A percentile compares a stretch with the other conserved stretches of the same genome.
Evolutionary conservation across 306 rosid species (phyloP).

Genomic region (Cucurbita moschata): DNA sequence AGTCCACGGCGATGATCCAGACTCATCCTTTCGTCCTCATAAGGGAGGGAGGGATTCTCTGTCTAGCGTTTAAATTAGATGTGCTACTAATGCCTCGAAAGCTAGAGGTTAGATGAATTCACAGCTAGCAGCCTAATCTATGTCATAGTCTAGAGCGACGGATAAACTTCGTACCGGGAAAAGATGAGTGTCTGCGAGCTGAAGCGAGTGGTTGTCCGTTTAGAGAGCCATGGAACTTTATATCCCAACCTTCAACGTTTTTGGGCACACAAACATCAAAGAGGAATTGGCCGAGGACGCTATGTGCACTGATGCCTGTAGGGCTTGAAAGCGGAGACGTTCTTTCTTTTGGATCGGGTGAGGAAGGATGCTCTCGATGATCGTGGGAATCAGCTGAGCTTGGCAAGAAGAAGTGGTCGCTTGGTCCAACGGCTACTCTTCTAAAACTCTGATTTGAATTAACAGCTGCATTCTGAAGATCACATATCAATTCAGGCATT

Average conservation of each 20-base stretch:
- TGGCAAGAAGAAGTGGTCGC: conserved; percentile 58
- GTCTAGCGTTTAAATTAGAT: neutral
- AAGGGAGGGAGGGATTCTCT: conserved; percentile 5
- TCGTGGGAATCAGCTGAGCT: conserved; percentile 32
- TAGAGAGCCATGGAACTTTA: conserved; percentile 38
- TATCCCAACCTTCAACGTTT: conserved; percentile 67
- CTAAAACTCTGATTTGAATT: conserved; percentile 49
- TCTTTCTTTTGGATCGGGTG: conserved; percentile 34
- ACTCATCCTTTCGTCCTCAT: neutral
- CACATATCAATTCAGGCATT: conserved; percentile 49
- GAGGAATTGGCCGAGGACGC: conserved; percentile 51
- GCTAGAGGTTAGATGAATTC: conserved; percentile 1
- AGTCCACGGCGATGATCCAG: neutral
- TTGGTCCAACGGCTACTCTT: conserved; percentile 52
- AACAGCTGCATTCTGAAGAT: conserved; percentile 53
- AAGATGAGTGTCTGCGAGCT: conserved; percentile 37
- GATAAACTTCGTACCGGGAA: conserved; percentile 31
- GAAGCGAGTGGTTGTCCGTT: conserved; percentile 56
- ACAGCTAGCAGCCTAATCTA: neutral
- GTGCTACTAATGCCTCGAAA: conserved; percentile 12
- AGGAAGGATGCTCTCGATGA: conserved; percentile 15
- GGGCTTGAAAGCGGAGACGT: conserved; percentile 26
- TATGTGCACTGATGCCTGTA: conserved; percentile 45
- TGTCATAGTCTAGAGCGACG: conserved; percentile 64
- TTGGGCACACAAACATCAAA: conserved; percentile 62